A percentile compares a stretch with the other conserved stretches of the same genome.
phyloP scores from a whole-genome alignment of 768 basidiomycete genomes.

The Hemileccinum rubropunctum region DNA sequence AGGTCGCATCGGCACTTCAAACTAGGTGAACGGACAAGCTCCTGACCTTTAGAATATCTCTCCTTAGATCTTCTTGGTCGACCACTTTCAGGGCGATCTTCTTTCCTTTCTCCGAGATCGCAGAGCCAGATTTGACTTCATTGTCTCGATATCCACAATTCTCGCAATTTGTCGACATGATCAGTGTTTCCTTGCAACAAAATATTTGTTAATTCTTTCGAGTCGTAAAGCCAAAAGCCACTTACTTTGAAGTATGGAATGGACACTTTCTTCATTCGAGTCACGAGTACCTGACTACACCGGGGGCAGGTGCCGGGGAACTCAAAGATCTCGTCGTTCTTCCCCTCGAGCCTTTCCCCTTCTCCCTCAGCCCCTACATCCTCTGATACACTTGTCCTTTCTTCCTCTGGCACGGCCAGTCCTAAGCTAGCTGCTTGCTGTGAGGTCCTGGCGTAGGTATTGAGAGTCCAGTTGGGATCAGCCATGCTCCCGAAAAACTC shows the following conservation, averaged over 20 bases:
- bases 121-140: slow-evolving; percentile 92
- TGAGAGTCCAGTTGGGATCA: slow-evolving; percentile 91
- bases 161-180: slow-evolving; percentile 98
- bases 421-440: slow-evolving; percentile 84
- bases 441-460: slow-evolving; percentile 73
- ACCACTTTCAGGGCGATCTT: slow-evolving; percentile 86
- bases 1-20: neutral
- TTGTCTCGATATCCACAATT: slow-evolving; percentile 95
- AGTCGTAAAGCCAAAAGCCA: neutral
- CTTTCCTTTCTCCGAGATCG: slow-evolving; percentile 86
- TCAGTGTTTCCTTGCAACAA: slow-evolving; percentile 74
- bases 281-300: slow-evolving; percentile 80
- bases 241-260: slow-evolving; percentile 96
- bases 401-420: slow-evolving; percentile 53
- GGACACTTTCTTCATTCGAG: slow-evolving; percentile 92
- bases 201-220: neutral
- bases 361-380: slow-evolving; percentile 10
- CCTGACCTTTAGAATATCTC: slow-evolving; percentile 90
- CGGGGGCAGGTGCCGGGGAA: slow-evolving; percentile 89
- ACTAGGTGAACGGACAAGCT: neutral
- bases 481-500: slow-evolving; percentile 84
- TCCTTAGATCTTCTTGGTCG: slow-evolving; percentile 86
- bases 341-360: slow-evolving; percentile 30
- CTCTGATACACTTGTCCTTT: slow-evolving; percentile 6
- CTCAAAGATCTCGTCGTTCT: slow-evolving; percentile 83